Conservation (phyloP, 2,329 filamentous ascomycete species). For the Hysterium pulicare region DNA sequence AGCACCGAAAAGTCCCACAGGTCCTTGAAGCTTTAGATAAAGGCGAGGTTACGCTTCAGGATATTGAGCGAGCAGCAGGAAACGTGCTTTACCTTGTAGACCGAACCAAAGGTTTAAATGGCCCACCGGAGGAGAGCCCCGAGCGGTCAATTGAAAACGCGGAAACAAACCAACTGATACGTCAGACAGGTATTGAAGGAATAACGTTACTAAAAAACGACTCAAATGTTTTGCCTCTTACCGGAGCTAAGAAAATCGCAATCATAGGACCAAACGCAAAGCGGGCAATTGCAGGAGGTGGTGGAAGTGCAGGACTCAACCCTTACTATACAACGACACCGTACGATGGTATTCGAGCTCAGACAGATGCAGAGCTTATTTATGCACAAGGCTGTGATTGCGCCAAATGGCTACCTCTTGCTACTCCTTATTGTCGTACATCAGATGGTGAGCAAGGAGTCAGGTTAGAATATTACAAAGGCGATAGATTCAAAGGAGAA, state of each 20-base stretch:
- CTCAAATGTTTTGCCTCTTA: conserved; percentile 56
- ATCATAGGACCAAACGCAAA: conserved; percentile 67
- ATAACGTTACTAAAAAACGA: conserved; percentile 65
- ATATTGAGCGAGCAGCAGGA: conserved; percentile 41
- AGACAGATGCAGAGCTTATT: conserved; percentile 53
- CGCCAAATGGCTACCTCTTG: conserved; percentile 63
- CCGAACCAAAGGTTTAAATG: conserved; percentile 58
- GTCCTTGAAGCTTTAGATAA: conserved; percentile 31
- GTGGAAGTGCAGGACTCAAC: conserved; percentile 65
- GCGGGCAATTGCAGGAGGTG: conserved; percentile 64
- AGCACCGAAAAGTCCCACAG: conserved; percentile 37
- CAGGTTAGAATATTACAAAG: conserved; percentile 61
- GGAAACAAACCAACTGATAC: conserved; percentile 59
- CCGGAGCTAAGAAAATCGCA: conserved; percentile 56
- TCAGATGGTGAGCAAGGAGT: conserved; percentile 59
- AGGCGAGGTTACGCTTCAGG: conserved; percentile 48
- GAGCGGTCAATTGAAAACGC: conserved; percentile 53
- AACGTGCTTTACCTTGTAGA: conserved; percentile 62
- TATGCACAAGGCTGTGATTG: conserved; percentile 63
- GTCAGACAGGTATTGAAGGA: conserved; percentile 59
- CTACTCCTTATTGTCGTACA: conserved; percentile 57
- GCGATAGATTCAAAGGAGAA: conserved; percentile 59
- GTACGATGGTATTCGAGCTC: conserved; percentile 58
- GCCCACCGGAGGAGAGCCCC: conserved; percentile 56
- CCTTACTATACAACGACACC: conserved; percentile 67